A percentile compares a stretch with the other conserved stretches of the same genome.
These are phyloP conservation scores for carrot (Daucus carota) DNA, from an alignment of 129 eudicot species.

Conservation along the genomic window DNA sequence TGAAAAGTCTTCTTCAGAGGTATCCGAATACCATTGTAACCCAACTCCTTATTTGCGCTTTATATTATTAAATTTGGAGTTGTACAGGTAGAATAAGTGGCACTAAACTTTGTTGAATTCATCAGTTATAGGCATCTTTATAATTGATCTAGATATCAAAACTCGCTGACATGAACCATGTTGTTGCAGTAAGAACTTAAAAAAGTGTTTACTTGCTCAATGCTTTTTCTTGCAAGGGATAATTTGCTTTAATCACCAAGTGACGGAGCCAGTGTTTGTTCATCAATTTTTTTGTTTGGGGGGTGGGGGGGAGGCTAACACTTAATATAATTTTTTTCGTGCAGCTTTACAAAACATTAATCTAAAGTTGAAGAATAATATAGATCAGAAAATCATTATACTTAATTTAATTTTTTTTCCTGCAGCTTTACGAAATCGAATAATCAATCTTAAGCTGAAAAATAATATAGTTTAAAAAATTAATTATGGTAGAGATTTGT, in stretches of 20 bases:
- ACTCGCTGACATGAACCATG: background rate
- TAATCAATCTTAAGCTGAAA: too few relatives aligned
- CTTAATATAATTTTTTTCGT: too few relatives aligned
- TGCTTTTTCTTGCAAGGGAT: background rate
- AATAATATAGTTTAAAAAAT: too few relatives aligned
- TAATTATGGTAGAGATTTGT: too few relatives aligned
- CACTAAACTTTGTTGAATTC: background rate
- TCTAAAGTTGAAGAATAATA: too few relatives aligned
- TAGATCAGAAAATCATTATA: too few relatives aligned
- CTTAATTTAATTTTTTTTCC: too few relatives aligned
- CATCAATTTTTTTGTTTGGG: too few relatives aligned
- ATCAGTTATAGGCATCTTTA: background rate
- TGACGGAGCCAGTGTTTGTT: background rate
- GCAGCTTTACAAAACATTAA: too few relatives aligned
- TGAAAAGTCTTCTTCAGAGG: conserved; percentile 78
- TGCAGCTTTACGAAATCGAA: too few relatives aligned
- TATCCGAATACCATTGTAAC: conserved; percentile 14
- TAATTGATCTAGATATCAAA: background rate
- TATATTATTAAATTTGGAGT: background rate
- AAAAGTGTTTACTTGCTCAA: background rate
- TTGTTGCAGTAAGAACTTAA: background rate
- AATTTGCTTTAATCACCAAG: background rate
- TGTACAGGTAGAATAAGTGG: background rate
- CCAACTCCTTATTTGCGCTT: background rate
- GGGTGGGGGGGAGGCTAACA: background rate